Conservation (phyloP, 495 filamentous ascomycete species). For the Penicillium canescens region DNA sequence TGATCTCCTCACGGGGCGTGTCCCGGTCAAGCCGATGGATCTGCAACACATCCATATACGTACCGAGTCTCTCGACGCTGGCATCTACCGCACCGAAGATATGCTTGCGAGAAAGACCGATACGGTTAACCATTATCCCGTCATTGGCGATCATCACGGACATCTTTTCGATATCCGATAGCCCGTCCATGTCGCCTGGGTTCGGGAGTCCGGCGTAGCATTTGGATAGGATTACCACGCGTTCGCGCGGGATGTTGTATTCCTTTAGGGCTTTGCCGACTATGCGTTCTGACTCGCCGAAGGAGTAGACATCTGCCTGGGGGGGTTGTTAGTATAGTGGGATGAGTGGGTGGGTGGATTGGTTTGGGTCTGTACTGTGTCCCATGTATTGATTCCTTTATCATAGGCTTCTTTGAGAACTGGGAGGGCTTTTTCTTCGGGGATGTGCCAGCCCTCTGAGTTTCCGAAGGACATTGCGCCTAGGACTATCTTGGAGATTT, state of each 20-base stretch:
- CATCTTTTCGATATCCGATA: too few relatives aligned
- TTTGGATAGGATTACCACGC: slow-evolving; percentile 73
- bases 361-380: slow-evolving; percentile 40
- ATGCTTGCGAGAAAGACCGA: slow-evolving; percentile 57
- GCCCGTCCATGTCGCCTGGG: too few relatives aligned
- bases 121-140: slow-evolving; percentile 43
- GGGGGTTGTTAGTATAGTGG: too few relatives aligned
- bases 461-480: slow-evolving; percentile 11
- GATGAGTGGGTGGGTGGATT: too few relatives aligned
- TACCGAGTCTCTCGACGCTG: slow-evolving; percentile 55
- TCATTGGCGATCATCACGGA: too few relatives aligned
- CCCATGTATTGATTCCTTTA: slow-evolving; percentile 57
- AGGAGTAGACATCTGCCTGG: slow-evolving; percentile 57
- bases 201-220: slow-evolving; percentile 38
- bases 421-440: slow-evolving; percentile 22
- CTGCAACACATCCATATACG: slow-evolving; percentile 62
- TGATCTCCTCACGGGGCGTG: slow-evolving; percentile 61
- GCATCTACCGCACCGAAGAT: slow-evolving; percentile 60
- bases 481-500: slow-evolving; percentile 11
- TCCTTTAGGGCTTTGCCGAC: slow-evolving; percentile 70
- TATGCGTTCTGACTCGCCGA: slow-evolving; percentile 67
- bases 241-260: slow-evolving; percentile 69
- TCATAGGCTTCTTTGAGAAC: slow-evolving; percentile 40
- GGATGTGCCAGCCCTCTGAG: slow-evolving; percentile 10
- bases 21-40: slow-evolving; percentile 58